Evolutionary conservation across 257 asterid species (phyloP).

Genomic region (Jacaranda copaia): DNA sequence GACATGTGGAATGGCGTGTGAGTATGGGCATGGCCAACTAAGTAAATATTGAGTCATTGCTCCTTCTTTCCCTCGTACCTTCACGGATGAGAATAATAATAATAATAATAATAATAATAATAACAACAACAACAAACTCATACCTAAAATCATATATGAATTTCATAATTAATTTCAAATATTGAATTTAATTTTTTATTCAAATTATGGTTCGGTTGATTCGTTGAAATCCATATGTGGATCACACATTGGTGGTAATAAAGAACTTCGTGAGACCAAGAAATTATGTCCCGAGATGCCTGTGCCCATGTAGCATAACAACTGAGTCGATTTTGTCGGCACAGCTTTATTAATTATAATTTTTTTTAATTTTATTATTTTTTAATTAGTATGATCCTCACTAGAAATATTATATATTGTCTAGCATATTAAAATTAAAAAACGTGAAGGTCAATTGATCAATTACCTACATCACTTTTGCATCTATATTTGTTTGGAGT

Average conservation of each 20-base stretch:
- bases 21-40: conserved; percentile 27
- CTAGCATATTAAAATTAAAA: too few relatives aligned
- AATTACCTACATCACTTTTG: too few relatives aligned
- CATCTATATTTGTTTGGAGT: too few relatives aligned
- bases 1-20: conserved; percentile 43
- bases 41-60: conserved; percentile 12
- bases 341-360: background rate
- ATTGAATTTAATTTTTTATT: too few relatives aligned
- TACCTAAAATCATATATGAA: too few relatives aligned
- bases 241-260: background rate
- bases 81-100: conserved; percentile 28
- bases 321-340: conserved; percentile 23
- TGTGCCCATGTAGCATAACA: background rate
- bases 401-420: too few relatives aligned
- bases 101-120: background rate
- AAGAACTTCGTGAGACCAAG: background rate
- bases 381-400: too few relatives aligned
- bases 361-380: background rate
- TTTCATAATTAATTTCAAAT: too few relatives aligned
- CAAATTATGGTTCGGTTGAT: too few relatives aligned
- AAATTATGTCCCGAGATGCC: conserved; percentile 19
- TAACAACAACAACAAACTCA: too few relatives aligned
- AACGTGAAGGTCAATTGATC: too few relatives aligned
- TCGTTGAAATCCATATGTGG: too few relatives aligned
- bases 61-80: conserved; percentile 44